Percentiles rank a stretch among this genome's conserved stretches.
Evolutionary conservation across 78 protist species (phyloP).

Genomic region (Tieghemostelium lacteum): DNA sequence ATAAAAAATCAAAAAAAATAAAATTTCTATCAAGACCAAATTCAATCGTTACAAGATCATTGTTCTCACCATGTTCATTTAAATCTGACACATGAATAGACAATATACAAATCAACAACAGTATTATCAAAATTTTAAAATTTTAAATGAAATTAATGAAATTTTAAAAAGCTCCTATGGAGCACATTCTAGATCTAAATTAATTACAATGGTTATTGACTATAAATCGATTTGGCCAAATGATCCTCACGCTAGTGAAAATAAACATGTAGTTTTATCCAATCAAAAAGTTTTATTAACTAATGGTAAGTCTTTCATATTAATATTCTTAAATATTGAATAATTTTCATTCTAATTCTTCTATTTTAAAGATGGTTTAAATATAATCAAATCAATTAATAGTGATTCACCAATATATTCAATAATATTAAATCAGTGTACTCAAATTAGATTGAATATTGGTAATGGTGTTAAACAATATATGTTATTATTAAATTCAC

Average conservation of each 20-base stretch:
- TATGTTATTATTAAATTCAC: not conserved
- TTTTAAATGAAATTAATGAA: not conserved
- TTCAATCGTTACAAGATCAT: no score
- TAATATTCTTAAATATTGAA: not conserved
- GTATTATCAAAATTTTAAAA: not conserved
- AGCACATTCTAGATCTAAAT: conserved; percentile 1
- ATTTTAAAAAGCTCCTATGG: conserved; percentile 20
- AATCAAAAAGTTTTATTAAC: conserved; percentile 25
- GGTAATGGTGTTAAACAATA: conserved; percentile 37
- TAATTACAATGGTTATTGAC: conserved; percentile 15
- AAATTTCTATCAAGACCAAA: no score
- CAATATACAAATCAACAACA: no score
- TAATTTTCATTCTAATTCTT: not conserved
- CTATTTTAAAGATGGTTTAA: conserved; percentile 5
- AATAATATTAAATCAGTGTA: conserved; percentile 11
- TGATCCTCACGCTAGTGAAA: not conserved
- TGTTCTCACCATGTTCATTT: no score
- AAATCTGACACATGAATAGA: no score
- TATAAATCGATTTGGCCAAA: not conserved
- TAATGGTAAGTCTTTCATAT: not conserved
- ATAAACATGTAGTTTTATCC: not conserved
- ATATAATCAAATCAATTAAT: conserved; percentile 23
- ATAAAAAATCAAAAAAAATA: no score
- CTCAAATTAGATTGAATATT: not conserved
- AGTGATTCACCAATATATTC: conserved; percentile 38